These are phyloP conservation scores for Daldinia bambusicola DNA, from an alignment of 495 filamentous ascomycete species.

Conservation along the genomic window DNA sequence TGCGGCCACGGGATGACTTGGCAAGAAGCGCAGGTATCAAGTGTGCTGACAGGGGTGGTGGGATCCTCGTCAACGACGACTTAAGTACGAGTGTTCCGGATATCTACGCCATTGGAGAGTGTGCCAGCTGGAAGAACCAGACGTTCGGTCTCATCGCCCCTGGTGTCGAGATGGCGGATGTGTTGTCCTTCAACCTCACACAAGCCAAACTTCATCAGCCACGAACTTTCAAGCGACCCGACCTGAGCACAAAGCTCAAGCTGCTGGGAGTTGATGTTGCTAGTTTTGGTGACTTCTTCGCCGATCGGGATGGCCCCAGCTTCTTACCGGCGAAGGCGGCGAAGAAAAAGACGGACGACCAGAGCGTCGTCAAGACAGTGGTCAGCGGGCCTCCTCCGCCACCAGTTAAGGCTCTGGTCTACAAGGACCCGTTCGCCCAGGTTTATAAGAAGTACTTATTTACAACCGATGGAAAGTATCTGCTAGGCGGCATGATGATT, in stretches of 20 bases:
- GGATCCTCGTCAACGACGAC: slow-evolving; percentile 77
- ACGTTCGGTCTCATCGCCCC: slow-evolving; percentile 95
- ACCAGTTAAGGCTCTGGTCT: slow-evolving; percentile 85
- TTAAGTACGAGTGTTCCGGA: slow-evolving; percentile 76
- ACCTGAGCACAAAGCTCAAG: slow-evolving; percentile 95
- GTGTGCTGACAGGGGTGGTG: slow-evolving; percentile 78
- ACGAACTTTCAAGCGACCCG: slow-evolving; percentile 81
- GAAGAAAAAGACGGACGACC: slow-evolving; percentile 51
- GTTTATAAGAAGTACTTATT: slow-evolving; percentile 98
- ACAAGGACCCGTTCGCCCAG: slow-evolving; percentile 92
- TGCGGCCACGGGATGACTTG: slow-evolving; percentile 84
- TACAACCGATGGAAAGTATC: slow-evolving; percentile 89
- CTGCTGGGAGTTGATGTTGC: slow-evolving; percentile 93
- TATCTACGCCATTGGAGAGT: slow-evolving; percentile 94
- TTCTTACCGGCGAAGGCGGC: slow-evolving; percentile 68
- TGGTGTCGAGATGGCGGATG: slow-evolving; percentile 95
- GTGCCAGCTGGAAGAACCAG: slow-evolving; percentile 92
- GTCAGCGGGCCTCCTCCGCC: slow-evolving; percentile 33
- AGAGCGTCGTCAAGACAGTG: slow-evolving; percentile 59
- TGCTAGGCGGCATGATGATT: slow-evolving; percentile 98
- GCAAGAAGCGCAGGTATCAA: slow-evolving; percentile 76
- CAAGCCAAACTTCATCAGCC: slow-evolving; percentile 77
- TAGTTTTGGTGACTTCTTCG: slow-evolving; percentile 96
- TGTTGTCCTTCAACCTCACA: slow-evolving; percentile 93
- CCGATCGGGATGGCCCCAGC: slow-evolving; percentile 87